Evolutionary conservation across 108 stramenopile species (phyloP).

Genomic region (Cyclotella distinguenda): DNA sequence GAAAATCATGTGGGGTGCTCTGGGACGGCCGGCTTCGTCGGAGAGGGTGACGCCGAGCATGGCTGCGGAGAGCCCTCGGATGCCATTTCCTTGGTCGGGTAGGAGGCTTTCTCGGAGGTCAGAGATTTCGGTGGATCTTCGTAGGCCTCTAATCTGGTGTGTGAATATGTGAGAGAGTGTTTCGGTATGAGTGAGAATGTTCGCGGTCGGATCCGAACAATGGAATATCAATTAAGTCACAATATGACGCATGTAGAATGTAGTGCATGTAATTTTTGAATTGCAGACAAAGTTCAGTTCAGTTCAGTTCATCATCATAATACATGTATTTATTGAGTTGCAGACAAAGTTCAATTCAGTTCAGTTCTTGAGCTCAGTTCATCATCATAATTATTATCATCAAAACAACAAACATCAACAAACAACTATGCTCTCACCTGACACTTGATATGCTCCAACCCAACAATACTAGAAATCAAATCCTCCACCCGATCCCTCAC

Average conservation of each 20-base stretch:
- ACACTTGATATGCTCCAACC: conserved; percentile 86
- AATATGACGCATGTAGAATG: background rate
- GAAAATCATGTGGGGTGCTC: conserved; percentile 87
- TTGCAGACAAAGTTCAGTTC: too few relatives aligned
- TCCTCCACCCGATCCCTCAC: conserved; percentile 83
- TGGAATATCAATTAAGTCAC: background rate
- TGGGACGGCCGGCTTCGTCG: conserved; percentile 64
- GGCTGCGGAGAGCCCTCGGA: conserved; percentile 56
- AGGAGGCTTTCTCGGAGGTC: conserved; percentile 81
- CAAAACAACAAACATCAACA: background rate
- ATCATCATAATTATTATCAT: background rate
- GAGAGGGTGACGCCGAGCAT: conserved; percentile 57
- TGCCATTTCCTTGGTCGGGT: conserved; percentile 46
- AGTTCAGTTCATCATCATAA: too few relatives aligned
- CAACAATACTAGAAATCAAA: conserved; percentile 77
- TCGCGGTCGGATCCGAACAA: background rate
- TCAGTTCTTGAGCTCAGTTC: too few relatives aligned
- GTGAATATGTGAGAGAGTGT: background rate
- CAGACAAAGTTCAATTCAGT: too few relatives aligned
- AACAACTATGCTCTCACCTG: conserved; percentile 82
- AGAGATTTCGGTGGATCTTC: conserved; percentile 84
- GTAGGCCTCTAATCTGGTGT: conserved; percentile 77
- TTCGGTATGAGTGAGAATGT: background rate
- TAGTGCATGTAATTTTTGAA: too few relatives aligned
- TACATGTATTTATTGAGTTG: too few relatives aligned